Conservation (phyloP, 2,329 filamentous ascomycete species). For the Alternaria sp. region DNA sequence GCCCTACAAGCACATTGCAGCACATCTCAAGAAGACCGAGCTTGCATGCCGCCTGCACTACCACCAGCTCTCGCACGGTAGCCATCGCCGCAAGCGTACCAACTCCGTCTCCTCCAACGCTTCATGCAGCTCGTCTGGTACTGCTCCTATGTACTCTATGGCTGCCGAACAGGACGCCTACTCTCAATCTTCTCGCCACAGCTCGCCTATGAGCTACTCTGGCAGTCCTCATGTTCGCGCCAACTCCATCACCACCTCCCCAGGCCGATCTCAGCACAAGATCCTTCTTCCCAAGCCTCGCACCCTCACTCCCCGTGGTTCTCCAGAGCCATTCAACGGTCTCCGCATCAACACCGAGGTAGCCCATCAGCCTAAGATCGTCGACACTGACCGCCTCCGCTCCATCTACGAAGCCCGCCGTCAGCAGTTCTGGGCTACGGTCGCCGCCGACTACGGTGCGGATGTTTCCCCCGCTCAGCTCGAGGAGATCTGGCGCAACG, state of each 20-base stretch:
- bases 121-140: slow-evolving; percentile 50
- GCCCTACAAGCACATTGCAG: slow-evolving; percentile 89
- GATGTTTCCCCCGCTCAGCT: slow-evolving; percentile 69
- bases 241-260: slow-evolving; percentile 55
- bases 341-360: slow-evolving; percentile 59
- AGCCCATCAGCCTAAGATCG: slow-evolving; percentile 54
- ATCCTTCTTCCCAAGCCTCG: slow-evolving; percentile 70
- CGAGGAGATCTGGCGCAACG: slow-evolving; percentile 71
- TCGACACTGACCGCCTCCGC: slow-evolving; percentile 73
- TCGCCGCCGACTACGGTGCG: slow-evolving; percentile 75
- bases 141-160: slow-evolving; percentile 51
- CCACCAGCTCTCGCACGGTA: slow-evolving; percentile 84
- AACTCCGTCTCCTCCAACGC: slow-evolving; percentile 70
- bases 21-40: slow-evolving; percentile 86
- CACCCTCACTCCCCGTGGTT: slow-evolving; percentile 52
- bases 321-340: slow-evolving; percentile 48
- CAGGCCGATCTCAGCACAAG: slow-evolving; percentile 62
- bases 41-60: slow-evolving; percentile 87
- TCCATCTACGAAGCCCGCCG: slow-evolving; percentile 75
- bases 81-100: slow-evolving; percentile 79
- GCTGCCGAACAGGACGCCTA: slow-evolving; percentile 47
- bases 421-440: slow-evolving; percentile 74
- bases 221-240: slow-evolving; percentile 50
- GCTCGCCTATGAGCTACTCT: slow-evolving; percentile 55
- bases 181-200: slow-evolving; percentile 49